These are phyloP conservation scores for Rhizodiscina lignyota DNA, from an alignment of 495 filamentous ascomycete genomes.

Conservation along the genomic window DNA sequence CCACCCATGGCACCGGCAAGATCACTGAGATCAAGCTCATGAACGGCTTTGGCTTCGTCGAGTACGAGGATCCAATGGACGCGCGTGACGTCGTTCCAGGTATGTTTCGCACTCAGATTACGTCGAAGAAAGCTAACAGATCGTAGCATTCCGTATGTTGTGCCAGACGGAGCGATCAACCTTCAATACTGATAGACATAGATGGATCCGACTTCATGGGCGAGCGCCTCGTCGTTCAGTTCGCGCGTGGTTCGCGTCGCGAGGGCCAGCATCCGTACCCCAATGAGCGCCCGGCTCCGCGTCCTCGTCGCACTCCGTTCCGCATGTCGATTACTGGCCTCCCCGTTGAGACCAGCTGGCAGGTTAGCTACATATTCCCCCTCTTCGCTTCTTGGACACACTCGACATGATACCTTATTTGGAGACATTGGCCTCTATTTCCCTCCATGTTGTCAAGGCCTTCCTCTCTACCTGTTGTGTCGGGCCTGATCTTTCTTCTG, in stretches of 20 bases:
- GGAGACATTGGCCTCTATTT: conserved; percentile 15
- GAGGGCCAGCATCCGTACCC: conserved; percentile 51
- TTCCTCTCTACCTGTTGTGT: too few relatives aligned
- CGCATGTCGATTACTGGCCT: conserved; percentile 97
- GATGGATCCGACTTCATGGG: conserved; percentile 98
- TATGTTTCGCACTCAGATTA: conserved; percentile 28
- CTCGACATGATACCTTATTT: background rate
- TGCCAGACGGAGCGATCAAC: background rate
- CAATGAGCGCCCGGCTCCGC: conserved; percentile 66
- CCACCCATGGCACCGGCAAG: conserved; percentile 84
- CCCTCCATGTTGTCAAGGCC: too few relatives aligned
- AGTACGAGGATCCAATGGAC: conserved; percentile 95
- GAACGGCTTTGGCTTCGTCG: conserved; percentile 99
- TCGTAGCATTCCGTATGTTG: conserved; percentile 37
- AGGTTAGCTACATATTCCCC: conserved; percentile 70
- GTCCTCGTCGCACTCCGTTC: conserved; percentile 82
- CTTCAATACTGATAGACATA: too few relatives aligned
- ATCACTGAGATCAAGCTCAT: conserved; percentile 99
- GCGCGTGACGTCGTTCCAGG: conserved; percentile 94
- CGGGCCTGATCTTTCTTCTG: too few relatives aligned
- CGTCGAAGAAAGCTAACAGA: conserved; percentile 5
- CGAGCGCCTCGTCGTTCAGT: conserved; percentile 90
- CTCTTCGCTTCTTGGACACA: background rate
- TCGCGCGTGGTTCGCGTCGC: conserved; percentile 84
- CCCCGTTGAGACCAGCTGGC: conserved; percentile 97